Conservation (phyloP, 2,329 filamentous ascomycete species). For the Colletotrichum lupini region DNA sequence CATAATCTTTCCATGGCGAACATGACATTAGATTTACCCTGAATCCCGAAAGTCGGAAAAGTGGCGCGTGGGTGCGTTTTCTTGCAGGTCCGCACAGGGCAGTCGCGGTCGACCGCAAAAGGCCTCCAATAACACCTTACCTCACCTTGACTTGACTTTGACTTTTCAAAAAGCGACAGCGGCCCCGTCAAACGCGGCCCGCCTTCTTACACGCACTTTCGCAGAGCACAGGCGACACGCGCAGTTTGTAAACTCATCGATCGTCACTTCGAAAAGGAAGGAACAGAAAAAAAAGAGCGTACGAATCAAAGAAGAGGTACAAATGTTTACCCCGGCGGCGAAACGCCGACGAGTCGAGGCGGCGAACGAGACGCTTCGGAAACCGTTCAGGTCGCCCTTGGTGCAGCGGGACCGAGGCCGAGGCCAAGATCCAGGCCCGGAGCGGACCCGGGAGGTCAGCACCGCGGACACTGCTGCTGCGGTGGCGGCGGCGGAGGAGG, state of each 20-base stretch:
- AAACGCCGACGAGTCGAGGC: conserved; percentile 34
- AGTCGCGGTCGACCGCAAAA: background rate
- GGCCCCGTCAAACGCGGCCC: background rate
- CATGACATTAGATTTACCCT: background rate
- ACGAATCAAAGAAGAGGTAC: too few relatives aligned
- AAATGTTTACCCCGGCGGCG: conserved; percentile 30
- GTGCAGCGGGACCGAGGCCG: conserved; percentile 13
- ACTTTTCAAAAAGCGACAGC: too few relatives aligned
- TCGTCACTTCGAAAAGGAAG: too few relatives aligned
- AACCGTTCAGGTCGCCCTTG: conserved; percentile 36
- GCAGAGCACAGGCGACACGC: background rate
- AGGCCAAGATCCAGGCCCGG: background rate
- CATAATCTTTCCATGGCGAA: background rate
- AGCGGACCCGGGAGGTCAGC: too few relatives aligned
- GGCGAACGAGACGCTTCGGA: conserved; percentile 34
- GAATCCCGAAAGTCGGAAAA: background rate
- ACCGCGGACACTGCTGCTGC: too few relatives aligned
- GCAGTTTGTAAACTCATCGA: too few relatives aligned
- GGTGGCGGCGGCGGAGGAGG: too few relatives aligned
- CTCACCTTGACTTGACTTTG: too few relatives aligned
- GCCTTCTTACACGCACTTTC: background rate
- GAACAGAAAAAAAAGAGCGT: too few relatives aligned
- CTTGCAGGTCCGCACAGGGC: background rate
- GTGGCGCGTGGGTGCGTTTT: background rate
- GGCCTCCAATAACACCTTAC: background rate